These are phyloP conservation scores for Globisporangium ultimum DNA, from an alignment of 352 stramenopile species.

Conservation along the genomic window DNA sequence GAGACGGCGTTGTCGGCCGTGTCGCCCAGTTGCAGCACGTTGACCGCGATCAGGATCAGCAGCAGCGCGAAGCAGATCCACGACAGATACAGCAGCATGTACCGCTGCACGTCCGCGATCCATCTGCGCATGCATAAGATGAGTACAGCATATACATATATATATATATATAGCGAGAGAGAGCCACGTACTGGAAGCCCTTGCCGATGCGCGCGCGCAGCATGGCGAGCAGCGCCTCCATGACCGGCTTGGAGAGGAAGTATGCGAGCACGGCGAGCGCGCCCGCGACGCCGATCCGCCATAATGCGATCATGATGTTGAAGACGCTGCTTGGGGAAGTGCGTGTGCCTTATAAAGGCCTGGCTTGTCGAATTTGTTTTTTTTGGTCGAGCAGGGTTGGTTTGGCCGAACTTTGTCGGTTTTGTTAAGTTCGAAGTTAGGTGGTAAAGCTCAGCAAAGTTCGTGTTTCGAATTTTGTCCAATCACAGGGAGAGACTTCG, in stretches of 20 bases:
- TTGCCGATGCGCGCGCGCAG: slow-evolving; percentile 60
- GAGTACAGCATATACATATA: not conserved
- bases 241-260: slow-evolving; percentile 43
- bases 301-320: slow-evolving; percentile 35
- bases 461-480: no score
- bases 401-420: no score
- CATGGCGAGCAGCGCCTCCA: slow-evolving; percentile 45
- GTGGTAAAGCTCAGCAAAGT: no score
- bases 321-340: not conserved
- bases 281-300: slow-evolving; percentile 50
- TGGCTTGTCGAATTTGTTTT: no score
- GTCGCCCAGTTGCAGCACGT: slow-evolving; percentile 54
- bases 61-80: slow-evolving; percentile 56
- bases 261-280: slow-evolving; percentile 44
- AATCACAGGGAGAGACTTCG: no score
- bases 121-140: slow-evolving; percentile 32
- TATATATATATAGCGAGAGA: no score
- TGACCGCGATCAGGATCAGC: slow-evolving; percentile 44
- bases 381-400: no score
- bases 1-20: slow-evolving; percentile 33
- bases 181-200: slow-evolving; percentile 37
- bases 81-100: slow-evolving; percentile 75
- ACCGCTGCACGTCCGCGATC: slow-evolving; percentile 76
- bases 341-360: not conserved
- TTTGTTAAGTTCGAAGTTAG: no score